Conservation (phyloP, 176 grass and related monocot species). For the Bromus sterilis region DNA sequence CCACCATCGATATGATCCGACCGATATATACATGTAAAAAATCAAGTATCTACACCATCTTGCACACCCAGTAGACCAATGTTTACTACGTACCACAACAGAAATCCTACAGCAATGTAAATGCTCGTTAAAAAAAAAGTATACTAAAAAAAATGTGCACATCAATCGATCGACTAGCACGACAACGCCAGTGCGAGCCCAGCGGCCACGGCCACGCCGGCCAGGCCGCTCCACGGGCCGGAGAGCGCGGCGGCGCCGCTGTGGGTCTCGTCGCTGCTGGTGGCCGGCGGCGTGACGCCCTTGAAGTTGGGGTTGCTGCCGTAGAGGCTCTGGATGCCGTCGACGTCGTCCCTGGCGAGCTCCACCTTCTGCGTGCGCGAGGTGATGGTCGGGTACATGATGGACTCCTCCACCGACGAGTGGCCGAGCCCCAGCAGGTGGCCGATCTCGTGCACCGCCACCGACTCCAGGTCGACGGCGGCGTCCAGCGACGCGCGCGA, state of each 20-base stretch:
- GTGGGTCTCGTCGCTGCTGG: slow-evolving; percentile 53
- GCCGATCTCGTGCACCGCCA: slow-evolving; percentile 95
- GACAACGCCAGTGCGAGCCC: neutral
- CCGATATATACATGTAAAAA: neutral
- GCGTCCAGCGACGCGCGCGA: neutral
- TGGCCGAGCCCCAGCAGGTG: slow-evolving; percentile 86
- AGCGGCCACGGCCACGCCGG: neutral
- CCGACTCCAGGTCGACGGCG: slow-evolving; percentile 86
- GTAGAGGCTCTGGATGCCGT: slow-evolving; percentile 66
- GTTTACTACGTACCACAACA: neutral
- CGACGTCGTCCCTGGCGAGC: slow-evolving; percentile 57
- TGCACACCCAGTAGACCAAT: neutral
- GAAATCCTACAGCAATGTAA: neutral
- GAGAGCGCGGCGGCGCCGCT: slow-evolving; percentile 1
- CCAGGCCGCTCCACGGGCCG: neutral
- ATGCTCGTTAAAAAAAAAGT: neutral
- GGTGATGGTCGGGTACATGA: slow-evolving; percentile 81
- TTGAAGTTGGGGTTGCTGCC: slow-evolving; percentile 68
- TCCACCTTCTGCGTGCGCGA: slow-evolving; percentile 64
- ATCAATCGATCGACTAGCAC: neutral
- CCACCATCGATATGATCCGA: neutral
- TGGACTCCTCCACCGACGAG: slow-evolving; percentile 41
- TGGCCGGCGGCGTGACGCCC: slow-evolving; percentile 31
- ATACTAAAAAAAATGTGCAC: neutral
- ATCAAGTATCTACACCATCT: neutral